phyloP scores from a whole-genome alignment of 2,329 filamentous ascomycete genomes.

The Ilyonectria mors-panacis region DNA sequence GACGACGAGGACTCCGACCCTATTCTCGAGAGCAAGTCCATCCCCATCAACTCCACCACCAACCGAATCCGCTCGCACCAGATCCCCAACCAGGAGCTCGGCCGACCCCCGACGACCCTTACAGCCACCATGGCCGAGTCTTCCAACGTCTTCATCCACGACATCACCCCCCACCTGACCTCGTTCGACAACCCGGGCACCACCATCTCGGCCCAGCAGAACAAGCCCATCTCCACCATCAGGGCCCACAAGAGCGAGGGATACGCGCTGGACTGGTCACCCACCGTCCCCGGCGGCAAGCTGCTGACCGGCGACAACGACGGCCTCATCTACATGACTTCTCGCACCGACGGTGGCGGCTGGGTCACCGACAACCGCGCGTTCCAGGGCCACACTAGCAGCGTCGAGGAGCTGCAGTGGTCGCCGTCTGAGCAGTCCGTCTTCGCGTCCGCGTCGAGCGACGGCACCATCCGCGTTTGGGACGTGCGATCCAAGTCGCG shows the following conservation, averaged over 20 bases:
- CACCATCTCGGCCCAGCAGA: conserved; percentile 83
- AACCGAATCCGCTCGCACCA: conserved; percentile 95
- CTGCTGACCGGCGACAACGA: conserved; percentile 93
- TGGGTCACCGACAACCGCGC: conserved; percentile 90
- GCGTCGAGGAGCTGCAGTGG: conserved; percentile 97
- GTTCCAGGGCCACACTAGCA: conserved; percentile 86
- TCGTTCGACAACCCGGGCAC: conserved; percentile 93
- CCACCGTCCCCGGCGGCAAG: conserved; percentile 81
- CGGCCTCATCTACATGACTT: conserved; percentile 90
- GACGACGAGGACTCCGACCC: conserved; percentile 87
- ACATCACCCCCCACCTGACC: conserved; percentile 89
- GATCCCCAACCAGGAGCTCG: conserved; percentile 78
- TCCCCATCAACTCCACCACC: conserved; percentile 88
- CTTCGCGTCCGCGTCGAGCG: conserved; percentile 93
- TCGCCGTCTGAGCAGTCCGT: conserved; percentile 93
- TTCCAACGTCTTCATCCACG: conserved; percentile 90
- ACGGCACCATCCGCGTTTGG: conserved; percentile 97
- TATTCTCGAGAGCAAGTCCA: conserved; percentile 92
- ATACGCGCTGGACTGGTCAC: conserved; percentile 98
- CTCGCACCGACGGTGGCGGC: conserved; percentile 87
- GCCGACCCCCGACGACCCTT: conserved; percentile 82
- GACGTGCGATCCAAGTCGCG: conserved; percentile 92
- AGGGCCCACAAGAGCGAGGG: conserved; percentile 94
- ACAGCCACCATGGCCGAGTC: conserved; percentile 96
- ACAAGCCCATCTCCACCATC: conserved; percentile 89